Evolutionary conservation across 257 asterid species (phyloP).

Genomic region (Solanum lycopersicoides): DNA sequence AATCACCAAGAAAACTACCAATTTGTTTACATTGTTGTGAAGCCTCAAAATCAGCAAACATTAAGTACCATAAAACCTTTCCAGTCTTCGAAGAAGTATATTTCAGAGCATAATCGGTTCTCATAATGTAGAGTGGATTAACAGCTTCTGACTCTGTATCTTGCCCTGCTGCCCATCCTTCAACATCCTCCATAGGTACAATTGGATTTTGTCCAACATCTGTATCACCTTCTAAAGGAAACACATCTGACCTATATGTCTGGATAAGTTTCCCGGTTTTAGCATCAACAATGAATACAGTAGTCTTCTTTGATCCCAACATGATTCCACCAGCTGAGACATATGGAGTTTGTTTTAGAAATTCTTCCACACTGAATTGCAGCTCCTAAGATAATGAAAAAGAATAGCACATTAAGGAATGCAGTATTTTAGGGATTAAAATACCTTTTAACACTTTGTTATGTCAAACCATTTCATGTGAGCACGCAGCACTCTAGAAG

Average conservation of each 20-base stretch:
- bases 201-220: constrained; percentile 35
- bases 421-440: neutral
- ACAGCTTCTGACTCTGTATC: constrained; percentile 22
- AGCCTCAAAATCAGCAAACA: constrained; percentile 71
- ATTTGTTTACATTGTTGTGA: constrained; percentile 50
- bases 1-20: constrained; percentile 34
- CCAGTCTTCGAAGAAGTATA: constrained; percentile 57
- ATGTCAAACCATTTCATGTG: neutral
- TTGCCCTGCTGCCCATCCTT: constrained; percentile 38
- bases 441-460: neutral
- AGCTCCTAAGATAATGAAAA: constrained; percentile 39
- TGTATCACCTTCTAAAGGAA: constrained; percentile 21
- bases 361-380: constrained; percentile 50
- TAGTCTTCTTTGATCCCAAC: constrained; percentile 74
- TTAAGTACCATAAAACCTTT: constrained; percentile 65
- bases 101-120: constrained; percentile 69
- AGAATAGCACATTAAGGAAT: neutral
- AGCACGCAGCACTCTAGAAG: neutral
- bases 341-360: constrained; percentile 58
- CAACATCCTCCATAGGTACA: constrained; percentile 29
- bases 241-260: constrained; percentile 43
- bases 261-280: constrained; percentile 61
- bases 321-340: constrained; percentile 55
- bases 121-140: constrained; percentile 60
- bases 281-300: constrained; percentile 64